Evolutionary conservation across 345 rosid genomes (phyloP), one percentile per base, ranked within the genome.

Genomic region (Tarenaya hassleriana): DNA sequence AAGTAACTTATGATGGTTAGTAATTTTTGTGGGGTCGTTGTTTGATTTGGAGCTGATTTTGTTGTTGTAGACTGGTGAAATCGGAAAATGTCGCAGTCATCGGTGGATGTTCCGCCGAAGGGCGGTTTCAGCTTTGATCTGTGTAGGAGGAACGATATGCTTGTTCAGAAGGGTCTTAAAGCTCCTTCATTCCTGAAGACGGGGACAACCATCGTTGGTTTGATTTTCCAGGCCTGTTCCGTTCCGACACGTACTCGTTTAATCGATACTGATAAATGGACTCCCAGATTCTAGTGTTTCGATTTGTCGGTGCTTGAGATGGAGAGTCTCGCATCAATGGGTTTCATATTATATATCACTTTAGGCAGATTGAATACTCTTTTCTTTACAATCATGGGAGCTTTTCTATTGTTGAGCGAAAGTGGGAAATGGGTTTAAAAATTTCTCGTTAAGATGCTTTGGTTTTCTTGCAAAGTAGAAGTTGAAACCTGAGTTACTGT

Each of bases 171-270:
- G 62, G 95, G 96, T 47, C 71, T 55, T 20, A 79, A 71, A 21
- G 76, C 75, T 24, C 96, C 96, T 0, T 74, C 88, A 8, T 87
- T 27, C 29, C 66, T 85, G 12, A 91, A 88, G 74, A 91, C 98
- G 0, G 98, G 98, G 49, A 91, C 98, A 21, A 91, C 98, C 31
- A 91, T 91, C 54, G 98, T 91, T 57, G 96, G 96, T 17, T 61
- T 91, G 49, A 69, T 79, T 52, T 88, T 77, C 57, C 68, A 82
- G 94, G 98, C 87, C 50, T 44, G 43, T 31, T 29, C 20, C 39
- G 57, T 27, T 41, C n/a, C 16, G 5, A 24, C 49, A 43, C 50
- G 7, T n/a, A n/a, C n/a, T 1, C 35, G 34, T 8, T 42, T 33
- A 1, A 8, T 0, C 13, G n/a, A 52, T 44, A 16, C 24, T 34